phyloP scores from a whole-genome alignment of 2,329 filamentous ascomycete genomes.

The Leptographium radiaticola region DNA sequence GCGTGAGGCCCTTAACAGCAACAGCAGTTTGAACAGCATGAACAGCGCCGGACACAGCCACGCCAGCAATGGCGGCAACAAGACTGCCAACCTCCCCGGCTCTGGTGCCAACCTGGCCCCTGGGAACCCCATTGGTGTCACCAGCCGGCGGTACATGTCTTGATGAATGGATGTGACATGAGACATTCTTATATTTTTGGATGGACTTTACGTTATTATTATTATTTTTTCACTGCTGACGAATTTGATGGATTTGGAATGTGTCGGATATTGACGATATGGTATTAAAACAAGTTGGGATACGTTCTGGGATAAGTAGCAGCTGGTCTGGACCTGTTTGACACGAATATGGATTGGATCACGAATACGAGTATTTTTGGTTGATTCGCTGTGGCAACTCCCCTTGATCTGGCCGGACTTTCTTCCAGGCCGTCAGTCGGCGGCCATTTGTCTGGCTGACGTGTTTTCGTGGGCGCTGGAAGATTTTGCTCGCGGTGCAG shows the following conservation, averaged over 20 bases:
- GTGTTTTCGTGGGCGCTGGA: not conserved
- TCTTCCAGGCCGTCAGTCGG: no score
- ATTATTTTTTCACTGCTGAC: no score
- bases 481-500: not conserved
- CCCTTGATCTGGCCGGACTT: no score
- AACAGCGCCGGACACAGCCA: constrained; percentile 1
- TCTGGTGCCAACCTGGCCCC: not conserved
- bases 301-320: no score
- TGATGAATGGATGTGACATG: not conserved
- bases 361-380: no score
- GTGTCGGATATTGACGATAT: no score
- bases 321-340: no score
- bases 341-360: no score
- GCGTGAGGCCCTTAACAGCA: not conserved
- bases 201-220: no score
- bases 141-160: not conserved
- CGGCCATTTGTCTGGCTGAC: not conserved
- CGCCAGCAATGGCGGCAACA: not conserved
- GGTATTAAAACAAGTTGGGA: no score
- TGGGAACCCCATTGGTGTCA: not conserved
- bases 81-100: not conserved
- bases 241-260: no score
- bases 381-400: no score
- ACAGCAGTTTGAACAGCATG: constrained; percentile 1
- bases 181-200: not conserved